phyloP scores from a whole-genome alignment of 2,329 filamentous ascomycete genomes.

The Pseudogymnoascus sp. region DNA sequence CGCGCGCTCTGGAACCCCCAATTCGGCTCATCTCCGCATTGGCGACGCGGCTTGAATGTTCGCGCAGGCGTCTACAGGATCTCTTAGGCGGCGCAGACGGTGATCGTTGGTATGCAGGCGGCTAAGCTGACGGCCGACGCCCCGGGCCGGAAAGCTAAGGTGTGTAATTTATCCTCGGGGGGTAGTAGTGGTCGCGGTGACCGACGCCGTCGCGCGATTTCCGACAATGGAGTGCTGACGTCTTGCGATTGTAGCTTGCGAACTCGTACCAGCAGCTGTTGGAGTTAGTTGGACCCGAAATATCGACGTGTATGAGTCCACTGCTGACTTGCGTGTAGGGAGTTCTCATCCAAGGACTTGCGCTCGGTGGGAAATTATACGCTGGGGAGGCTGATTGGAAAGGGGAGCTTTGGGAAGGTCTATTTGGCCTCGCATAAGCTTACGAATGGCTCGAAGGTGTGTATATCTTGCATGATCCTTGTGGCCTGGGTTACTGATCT shows the following conservation, averaged over 20 bases:
- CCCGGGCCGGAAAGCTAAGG: slow-evolving; percentile 58
- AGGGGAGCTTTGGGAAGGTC: slow-evolving; percentile 97
- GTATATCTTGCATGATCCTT: slow-evolving; percentile 20
- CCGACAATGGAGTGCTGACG: slow-evolving; percentile 30
- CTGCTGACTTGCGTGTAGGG: slow-evolving; percentile 47
- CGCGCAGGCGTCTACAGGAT: slow-evolving; percentile 22
- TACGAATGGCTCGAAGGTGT: slow-evolving; percentile 93
- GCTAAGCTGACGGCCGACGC: slow-evolving; percentile 51
- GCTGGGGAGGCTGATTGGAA: slow-evolving; percentile 85
- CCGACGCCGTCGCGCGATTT: slow-evolving; percentile 4
- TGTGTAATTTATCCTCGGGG: slow-evolving; percentile 16
- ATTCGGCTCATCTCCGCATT: slow-evolving; percentile 12
- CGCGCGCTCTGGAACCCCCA: background rate
- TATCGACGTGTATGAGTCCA: background rate
- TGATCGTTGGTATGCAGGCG: slow-evolving; percentile 39
- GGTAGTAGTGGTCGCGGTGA: background rate
- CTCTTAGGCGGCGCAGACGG: slow-evolving; percentile 27
- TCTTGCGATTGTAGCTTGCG: slow-evolving; percentile 62
- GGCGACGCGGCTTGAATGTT: slow-evolving; percentile 23
- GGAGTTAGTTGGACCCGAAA: slow-evolving; percentile 56
- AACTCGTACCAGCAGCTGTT: slow-evolving; percentile 94
- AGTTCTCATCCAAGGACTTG: slow-evolving; percentile 88
- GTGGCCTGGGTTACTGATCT: slow-evolving; percentile 12
- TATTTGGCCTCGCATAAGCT: slow-evolving; percentile 95
- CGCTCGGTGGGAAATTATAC: slow-evolving; percentile 92